These are phyloP conservation scores for Aspergillus puulaauensis DNA, from an alignment of 2,329 filamentous ascomycete genomes.

Conservation along the genomic window DNA sequence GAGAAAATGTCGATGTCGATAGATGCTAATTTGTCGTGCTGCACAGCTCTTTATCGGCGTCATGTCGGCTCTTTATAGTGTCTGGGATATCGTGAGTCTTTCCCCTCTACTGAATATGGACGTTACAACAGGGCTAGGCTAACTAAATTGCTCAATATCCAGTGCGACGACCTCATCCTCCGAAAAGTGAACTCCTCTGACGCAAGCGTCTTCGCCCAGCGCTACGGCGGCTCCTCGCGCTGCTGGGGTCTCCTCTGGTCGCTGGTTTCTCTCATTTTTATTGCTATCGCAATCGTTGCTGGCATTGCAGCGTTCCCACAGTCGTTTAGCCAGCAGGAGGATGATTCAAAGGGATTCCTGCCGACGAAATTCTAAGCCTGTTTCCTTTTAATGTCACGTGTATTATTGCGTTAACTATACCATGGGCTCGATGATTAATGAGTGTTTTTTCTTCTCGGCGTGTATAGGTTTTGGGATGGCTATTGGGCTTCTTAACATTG, in stretches of 20 bases:
- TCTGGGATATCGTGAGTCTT: conserved; percentile 70
- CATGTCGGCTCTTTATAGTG: conserved; percentile 77
- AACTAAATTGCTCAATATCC: background rate
- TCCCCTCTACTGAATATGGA: background rate
- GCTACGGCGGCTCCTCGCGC: conserved; percentile 75
- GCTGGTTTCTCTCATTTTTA: conserved; percentile 68
- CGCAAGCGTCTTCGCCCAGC: conserved; percentile 73
- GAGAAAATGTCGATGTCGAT: too few species aligned
- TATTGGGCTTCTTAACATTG: background rate
- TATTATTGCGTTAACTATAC: background rate
- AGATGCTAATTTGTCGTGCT: conserved; percentile 6
- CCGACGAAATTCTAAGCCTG: conserved; percentile 35
- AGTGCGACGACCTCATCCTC: conserved; percentile 76
- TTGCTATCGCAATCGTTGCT: conserved; percentile 71
- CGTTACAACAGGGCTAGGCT: background rate
- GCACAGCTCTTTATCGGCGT: conserved; percentile 73
- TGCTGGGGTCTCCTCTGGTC: conserved; percentile 82
- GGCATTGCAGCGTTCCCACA: conserved; percentile 75
- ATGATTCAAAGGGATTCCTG: conserved; percentile 68
- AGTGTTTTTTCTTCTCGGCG: background rate
- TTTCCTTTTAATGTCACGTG: background rate
- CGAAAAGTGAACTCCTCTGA: conserved; percentile 79
- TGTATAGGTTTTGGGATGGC: background rate
- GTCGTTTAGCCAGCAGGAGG: conserved; percentile 65
- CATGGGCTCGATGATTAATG: background rate